Evolutionary conservation across 129 eudicot species (phyloP).

Genomic region (Lactuca saligna): DNA sequence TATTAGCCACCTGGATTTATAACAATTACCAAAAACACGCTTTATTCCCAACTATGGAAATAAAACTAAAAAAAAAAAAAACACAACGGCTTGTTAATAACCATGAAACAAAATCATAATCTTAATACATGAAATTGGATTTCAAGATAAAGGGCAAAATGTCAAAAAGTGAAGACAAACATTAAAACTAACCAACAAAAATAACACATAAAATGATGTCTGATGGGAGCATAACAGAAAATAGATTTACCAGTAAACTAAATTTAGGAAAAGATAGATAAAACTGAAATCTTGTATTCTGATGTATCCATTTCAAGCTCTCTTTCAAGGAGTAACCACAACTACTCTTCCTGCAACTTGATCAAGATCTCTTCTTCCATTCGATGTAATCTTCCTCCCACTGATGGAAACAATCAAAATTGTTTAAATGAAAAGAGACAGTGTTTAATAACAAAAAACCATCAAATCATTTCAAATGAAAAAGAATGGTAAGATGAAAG

Average conservation of each 20-base stretch:
- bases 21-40: background rate
- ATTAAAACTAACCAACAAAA: slow-evolving; percentile 13
- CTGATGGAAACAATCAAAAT: slow-evolving; percentile 15
- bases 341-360: slow-evolving; percentile 57
- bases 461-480: background rate
- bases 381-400: slow-evolving; percentile 50
- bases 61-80: background rate
- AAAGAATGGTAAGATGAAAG: background rate
- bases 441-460: no score
- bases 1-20: no score
- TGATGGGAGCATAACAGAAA: slow-evolving; percentile 21
- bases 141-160: background rate
- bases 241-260: slow-evolving; percentile 20
- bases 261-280: background rate
- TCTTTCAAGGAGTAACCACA: slow-evolving; percentile 39
- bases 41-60: background rate
- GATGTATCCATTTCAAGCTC: slow-evolving; percentile 13
- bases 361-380: slow-evolving; percentile 55
- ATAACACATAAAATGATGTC: slow-evolving; percentile 27
- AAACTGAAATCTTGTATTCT: slow-evolving; percentile 12
- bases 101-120: background rate
- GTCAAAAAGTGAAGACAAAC: slow-evolving; percentile 17
- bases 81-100: background rate
- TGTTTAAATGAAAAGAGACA: background rate
- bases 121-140: slow-evolving; percentile 18